Base-by-base conservation (phyloP, 257 asterid genomes). In the Scutellaria baicalensis region DNA sequence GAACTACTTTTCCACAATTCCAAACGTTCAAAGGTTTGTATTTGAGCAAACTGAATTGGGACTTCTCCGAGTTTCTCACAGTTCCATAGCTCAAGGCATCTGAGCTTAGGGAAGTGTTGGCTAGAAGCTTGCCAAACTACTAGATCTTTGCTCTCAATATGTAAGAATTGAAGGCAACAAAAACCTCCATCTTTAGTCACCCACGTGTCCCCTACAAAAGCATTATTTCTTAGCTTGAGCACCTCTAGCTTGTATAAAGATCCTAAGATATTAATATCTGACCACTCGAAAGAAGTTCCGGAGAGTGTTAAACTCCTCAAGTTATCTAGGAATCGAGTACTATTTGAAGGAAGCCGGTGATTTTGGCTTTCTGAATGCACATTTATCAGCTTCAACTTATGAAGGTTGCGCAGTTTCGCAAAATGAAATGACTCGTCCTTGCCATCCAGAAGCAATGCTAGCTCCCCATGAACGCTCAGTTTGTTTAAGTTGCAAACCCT, bases 371-470 rank as follows among this genome's bases (percentile, higher is more conserved):
- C 82, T 0, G 78, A 73, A 66, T 70, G 49, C 6, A 59, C 84
- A 27, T 83, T 84, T 6, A 80, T 6, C 23, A 87, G 77, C 80
- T 87, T 87, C 74, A 87, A 27, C 70, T 80, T 84, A 44, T 81
- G 86, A 0, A 87, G 83, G 50, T 39, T 47, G 8, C 51, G 38
- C 66, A 87, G 40, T 39, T 67, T 80, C 1, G 74, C 78, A 47
- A 84, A 43, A 51, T 80, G 82, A 12, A 85, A 83, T 2, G 85
- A 55, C 27, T 80, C 81, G 2, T 13, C 60, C 51, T 67, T 66
- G 35, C 66, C 58, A 2, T 84, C 81, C 50, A 84, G 4, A 49
- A 84, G 83, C 35, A 27, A 12, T n/a, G 65, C 66, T n/a, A 87
- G 66, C 0, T 68, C 60, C 33, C 93, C 93, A 12, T 83, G 81